These are phyloP conservation scores for Claviceps sp. DNA, from an alignment of 2,329 filamentous ascomycete species.

Conservation along the genomic window DNA sequence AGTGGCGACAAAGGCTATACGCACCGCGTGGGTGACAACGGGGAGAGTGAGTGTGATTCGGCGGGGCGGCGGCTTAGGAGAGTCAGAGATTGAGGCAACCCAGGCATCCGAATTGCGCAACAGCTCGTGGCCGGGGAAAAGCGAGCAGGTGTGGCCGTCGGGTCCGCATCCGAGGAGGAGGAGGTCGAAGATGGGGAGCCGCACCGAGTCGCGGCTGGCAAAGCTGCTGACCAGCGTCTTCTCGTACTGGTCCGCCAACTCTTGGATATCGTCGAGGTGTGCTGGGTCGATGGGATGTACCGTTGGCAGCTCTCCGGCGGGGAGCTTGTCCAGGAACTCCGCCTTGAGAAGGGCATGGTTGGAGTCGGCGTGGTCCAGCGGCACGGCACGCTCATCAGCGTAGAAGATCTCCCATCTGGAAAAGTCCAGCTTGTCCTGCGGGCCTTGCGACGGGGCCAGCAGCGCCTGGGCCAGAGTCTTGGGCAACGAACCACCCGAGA, in stretches of 20 bases:
- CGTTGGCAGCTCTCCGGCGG: conserved; percentile 48
- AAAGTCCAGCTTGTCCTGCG: conserved; percentile 58
- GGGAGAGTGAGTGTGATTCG: conserved; percentile 88
- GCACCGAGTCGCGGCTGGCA: conserved; percentile 84
- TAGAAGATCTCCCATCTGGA: conserved; percentile 96
- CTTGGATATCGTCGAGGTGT: conserved; percentile 64
- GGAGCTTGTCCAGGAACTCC: conserved; percentile 82
- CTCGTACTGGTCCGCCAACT: conserved; percentile 90
- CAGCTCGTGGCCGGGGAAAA: conserved; percentile 83
- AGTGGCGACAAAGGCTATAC: conserved; percentile 83
- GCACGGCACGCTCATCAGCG: conserved; percentile 90
- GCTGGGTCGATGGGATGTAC: conserved; percentile 64
- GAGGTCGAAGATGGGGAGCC: conserved; percentile 88
- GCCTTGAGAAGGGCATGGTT: conserved; percentile 83
- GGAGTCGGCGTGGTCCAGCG: conserved; percentile 82
- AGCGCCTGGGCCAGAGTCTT: conserved; percentile 77
- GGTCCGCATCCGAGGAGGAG: conserved; percentile 87
- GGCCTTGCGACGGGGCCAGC: conserved; percentile 38
- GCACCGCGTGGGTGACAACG: conserved; percentile 75
- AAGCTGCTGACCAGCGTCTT: conserved; percentile 74
- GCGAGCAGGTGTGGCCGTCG: conserved; percentile 91
- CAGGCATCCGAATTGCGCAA: conserved; percentile 79
- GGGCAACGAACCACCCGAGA: conserved; percentile 88
- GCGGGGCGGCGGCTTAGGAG: conserved; percentile 82
- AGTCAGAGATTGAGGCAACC: conserved; percentile 86